These are phyloP conservation scores for Nymphaea colorata DNA, from an alignment of 164 flowering plant genomes.

Conservation along the genomic window DNA sequence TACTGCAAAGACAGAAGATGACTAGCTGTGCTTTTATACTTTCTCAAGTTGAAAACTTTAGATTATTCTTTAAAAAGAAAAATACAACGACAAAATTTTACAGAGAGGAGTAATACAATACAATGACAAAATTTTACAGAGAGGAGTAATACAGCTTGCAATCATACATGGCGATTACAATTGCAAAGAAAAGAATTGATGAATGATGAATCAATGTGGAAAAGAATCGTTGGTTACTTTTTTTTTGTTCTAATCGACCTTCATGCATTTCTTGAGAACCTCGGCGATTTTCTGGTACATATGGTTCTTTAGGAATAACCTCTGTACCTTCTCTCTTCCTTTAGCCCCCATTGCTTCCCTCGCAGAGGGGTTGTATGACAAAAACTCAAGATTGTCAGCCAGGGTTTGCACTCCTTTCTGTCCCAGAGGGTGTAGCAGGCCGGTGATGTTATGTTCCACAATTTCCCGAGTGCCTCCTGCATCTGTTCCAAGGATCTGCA, in stretches of 20 bases:
- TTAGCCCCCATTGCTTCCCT: conserved; percentile 58
- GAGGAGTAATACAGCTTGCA: too few species aligned
- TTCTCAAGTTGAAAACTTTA: too few species aligned
- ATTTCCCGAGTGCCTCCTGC: conserved; percentile 94
- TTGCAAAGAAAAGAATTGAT: too few species aligned
- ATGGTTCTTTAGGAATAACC: conserved; percentile 71
- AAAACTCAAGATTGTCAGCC: conserved; percentile 44
- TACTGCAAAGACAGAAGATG: too few species aligned
- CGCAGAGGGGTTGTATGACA: conserved; percentile 50
- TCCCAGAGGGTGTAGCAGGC: conserved; percentile 84
- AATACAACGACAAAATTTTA: too few species aligned
- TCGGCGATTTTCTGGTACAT: conserved; percentile 64
- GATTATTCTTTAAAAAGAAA: too few species aligned
- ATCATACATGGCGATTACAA: too few species aligned
- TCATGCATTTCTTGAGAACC: conserved; percentile 71
- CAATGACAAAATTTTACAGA: too few species aligned
- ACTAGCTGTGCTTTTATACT: too few species aligned
- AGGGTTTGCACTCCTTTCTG: conserved; percentile 51
- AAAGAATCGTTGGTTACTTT: too few species aligned
- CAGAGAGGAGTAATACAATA: too few species aligned
- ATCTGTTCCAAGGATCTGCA: conserved; percentile 92
- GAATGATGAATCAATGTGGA: too few species aligned
- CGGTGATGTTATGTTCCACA: conserved; percentile 77
- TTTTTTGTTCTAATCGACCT: conserved; percentile 26
- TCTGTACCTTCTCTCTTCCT: conserved; percentile 73